Percentiles rank a stretch among this genome's conserved stretches.
These are phyloP conservation scores for Plasmodium chabaudi DNA, from an alignment of 169 alveolate genomes.

Conservation along the genomic window DNA sequence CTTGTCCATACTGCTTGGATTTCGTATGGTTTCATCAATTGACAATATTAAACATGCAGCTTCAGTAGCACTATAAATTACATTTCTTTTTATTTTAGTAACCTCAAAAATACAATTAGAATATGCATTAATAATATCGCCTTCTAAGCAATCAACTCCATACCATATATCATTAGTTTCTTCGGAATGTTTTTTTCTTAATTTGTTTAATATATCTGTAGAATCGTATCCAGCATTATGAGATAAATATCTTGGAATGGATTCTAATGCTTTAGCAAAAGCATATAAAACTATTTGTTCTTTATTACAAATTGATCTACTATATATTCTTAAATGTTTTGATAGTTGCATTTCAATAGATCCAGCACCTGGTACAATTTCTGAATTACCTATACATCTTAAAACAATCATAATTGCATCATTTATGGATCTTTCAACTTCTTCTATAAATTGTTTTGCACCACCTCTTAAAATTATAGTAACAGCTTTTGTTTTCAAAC, in stretches of 20 bases:
- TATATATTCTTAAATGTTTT: slow-evolving; percentile 78
- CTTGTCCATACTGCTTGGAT: slow-evolving; percentile 89
- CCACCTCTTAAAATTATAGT: slow-evolving; percentile 98
- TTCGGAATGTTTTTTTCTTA: slow-evolving; percentile 94
- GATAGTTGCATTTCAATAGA: slow-evolving; percentile 94
- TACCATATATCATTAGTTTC: slow-evolving; percentile 86
- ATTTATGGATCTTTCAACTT: slow-evolving; percentile 97
- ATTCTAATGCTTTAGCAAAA: slow-evolving; percentile 97
- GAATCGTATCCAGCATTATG: slow-evolving; percentile 97
- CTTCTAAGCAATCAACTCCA: slow-evolving; percentile 96
- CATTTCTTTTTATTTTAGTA: slow-evolving; percentile 94
- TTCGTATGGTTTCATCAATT: slow-evolving; percentile 97
- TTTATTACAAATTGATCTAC: slow-evolving; percentile 92
- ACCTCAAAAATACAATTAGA: slow-evolving; percentile 97
- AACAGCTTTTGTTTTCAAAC: slow-evolving; percentile 93
- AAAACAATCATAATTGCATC: slow-evolving; percentile 98
- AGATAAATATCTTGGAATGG: slow-evolving; percentile 97
- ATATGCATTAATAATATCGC: slow-evolving; percentile 92
- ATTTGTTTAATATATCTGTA: slow-evolving; percentile 93
- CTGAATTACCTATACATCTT: slow-evolving; percentile 93
- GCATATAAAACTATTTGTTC: slow-evolving; percentile 94
- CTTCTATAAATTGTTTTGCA: slow-evolving; percentile 98
- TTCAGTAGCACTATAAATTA: slow-evolving; percentile 97
- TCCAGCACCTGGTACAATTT: slow-evolving; percentile 98
- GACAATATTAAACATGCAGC: slow-evolving; percentile 97